Conservation (phyloP, 495 filamentous ascomycete genomes). For the Viridothelium virens region DNA sequence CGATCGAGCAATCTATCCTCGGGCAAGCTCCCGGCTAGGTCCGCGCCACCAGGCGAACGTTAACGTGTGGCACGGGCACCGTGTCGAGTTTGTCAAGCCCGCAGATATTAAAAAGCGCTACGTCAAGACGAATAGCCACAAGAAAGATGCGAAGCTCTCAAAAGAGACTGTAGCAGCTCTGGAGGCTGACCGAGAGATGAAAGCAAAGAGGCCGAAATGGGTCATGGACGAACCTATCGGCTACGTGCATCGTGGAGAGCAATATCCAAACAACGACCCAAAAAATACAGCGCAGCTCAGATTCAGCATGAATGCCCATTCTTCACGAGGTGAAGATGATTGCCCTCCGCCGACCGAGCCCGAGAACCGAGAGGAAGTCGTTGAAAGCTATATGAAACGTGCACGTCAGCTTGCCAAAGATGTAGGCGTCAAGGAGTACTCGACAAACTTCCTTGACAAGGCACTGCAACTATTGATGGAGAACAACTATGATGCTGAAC, state of each 20-base stretch:
- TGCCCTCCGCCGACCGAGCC: conserved; percentile 36
- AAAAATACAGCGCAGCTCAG: conserved; percentile 49
- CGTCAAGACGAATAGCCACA: conserved; percentile 50
- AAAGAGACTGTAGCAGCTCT: conserved; percentile 71
- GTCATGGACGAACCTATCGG: conserved; percentile 84
- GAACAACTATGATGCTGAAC: conserved; percentile 60
- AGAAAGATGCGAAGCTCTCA: conserved; percentile 61
- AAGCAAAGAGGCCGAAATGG: conserved; percentile 81
- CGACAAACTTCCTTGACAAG: conserved; percentile 84
- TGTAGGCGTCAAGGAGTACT: conserved; percentile 58
- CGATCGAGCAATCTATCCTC: conserved; percentile 85
- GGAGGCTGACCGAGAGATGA: conserved; percentile 69
- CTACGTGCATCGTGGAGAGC: conserved; percentile 77
- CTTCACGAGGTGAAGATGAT: conserved; percentile 49
- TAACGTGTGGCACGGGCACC: conserved; percentile 69
- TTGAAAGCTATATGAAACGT: conserved; percentile 67
- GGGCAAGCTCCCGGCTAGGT: conserved; percentile 86
- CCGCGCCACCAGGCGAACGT: conserved; percentile 88
- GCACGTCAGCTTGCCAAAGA: conserved; percentile 53
- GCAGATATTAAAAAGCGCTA: conserved; percentile 74
- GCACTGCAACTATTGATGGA: conserved; percentile 66
- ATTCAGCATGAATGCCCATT: conserved; percentile 50
- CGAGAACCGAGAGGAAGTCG: conserved; percentile 43
- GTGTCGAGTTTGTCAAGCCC: conserved; percentile 84
- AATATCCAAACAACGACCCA: conserved; percentile 51